Evolutionary conservation across 2,329 filamentous ascomycete species (phyloP).

Genomic region (Coniochaeta ligniaria): DNA sequence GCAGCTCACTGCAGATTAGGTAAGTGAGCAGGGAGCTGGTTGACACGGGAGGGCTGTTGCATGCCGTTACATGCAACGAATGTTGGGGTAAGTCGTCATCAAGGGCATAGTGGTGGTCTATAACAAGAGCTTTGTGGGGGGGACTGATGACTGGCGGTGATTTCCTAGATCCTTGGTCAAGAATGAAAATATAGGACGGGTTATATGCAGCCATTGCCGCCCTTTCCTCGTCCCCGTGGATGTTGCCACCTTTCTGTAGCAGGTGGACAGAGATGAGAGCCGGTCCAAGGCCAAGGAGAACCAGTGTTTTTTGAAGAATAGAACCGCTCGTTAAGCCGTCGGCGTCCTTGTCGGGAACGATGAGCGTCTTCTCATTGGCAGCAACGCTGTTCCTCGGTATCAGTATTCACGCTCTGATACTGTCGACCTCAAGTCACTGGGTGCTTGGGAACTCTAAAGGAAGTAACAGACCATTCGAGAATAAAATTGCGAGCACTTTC

Average conservation of each 20-base stretch:
- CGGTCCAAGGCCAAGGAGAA: constrained; percentile 47
- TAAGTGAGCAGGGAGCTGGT: constrained; percentile 60
- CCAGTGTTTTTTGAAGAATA: constrained; percentile 53
- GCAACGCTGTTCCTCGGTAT: constrained; percentile 31
- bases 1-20: constrained; percentile 50
- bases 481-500: constrained; percentile 48
- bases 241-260: constrained; percentile 49
- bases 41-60: constrained; percentile 56
- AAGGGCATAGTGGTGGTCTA: constrained; percentile 57
- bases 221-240: constrained; percentile 49
- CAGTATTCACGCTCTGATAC: not conserved
- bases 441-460: not conserved
- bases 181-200: constrained; percentile 53
- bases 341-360: constrained; percentile 63
- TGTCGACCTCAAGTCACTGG: not conserved
- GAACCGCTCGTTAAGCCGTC: constrained; percentile 59
- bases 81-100: constrained; percentile 48
- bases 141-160: constrained; percentile 44
- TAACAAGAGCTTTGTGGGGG: constrained; percentile 45
- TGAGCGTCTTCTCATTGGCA: constrained; percentile 43
- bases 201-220: constrained; percentile 38
- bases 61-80: constrained; percentile 52
- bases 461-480: constrained; percentile 40
- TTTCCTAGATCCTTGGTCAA: constrained; percentile 57
- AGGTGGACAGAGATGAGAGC: constrained; percentile 50